Conservation (phyloP, 345 rosid genomes). For the Acer saccharum region DNA sequence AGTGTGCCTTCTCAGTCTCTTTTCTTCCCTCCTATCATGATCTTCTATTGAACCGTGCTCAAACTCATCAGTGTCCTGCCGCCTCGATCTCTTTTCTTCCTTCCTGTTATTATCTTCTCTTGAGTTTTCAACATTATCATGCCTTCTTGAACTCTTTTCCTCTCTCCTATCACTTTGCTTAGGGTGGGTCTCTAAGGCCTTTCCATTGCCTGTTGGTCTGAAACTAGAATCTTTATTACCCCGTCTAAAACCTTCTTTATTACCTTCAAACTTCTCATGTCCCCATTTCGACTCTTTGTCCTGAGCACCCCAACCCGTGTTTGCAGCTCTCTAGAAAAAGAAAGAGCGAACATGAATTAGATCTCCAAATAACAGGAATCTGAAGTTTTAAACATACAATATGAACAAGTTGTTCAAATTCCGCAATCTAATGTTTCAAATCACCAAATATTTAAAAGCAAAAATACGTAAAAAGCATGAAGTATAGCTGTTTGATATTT, state of each 20-base stretch:
- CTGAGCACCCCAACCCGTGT: conserved; percentile 82
- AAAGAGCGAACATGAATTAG: conserved; percentile 19
- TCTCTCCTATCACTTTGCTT: conserved; percentile 37
- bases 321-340: conserved; percentile 72
- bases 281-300: conserved; percentile 71
- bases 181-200: conserved; percentile 19
- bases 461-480: not conserved
- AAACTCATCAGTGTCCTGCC: conserved; percentile 14
- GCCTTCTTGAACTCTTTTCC: conserved; percentile 32
- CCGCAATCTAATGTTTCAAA: conserved; percentile 1
- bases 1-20: conserved; percentile 33
- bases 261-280: conserved; percentile 65
- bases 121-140: not conserved
- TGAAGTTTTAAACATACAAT: not conserved
- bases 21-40: conserved; percentile 33
- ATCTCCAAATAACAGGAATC: not conserved
- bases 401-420: not conserved
- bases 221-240: conserved; percentile 27
- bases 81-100: conserved; percentile 34
- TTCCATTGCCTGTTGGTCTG: conserved; percentile 32
- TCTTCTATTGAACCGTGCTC: conserved; percentile 28
- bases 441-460: not conserved
- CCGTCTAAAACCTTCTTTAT: conserved; percentile 31
- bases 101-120: conserved; percentile 41
- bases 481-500: not conserved